Evolutionary conservation across 2,329 filamentous ascomycete species (phyloP).

Genomic region (Cladophialophora psammophila): DNA sequence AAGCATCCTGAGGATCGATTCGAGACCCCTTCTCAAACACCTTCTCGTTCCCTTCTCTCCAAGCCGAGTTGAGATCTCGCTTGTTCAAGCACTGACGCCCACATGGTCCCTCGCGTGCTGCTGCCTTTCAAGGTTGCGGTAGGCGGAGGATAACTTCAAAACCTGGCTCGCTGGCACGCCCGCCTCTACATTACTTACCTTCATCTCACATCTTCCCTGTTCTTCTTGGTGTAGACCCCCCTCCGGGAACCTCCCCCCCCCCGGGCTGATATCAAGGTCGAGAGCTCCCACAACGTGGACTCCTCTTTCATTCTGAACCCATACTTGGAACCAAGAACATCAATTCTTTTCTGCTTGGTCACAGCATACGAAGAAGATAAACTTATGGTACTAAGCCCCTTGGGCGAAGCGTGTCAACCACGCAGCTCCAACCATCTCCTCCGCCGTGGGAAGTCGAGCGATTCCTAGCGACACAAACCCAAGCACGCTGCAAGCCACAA

Average conservation of each 20-base stretch:
- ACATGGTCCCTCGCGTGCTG: conserved; percentile 11
- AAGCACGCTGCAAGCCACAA: conserved; percentile 19
- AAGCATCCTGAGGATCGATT: conserved; percentile 3
- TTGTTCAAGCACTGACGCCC: conserved; percentile 9
- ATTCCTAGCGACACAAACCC: not conserved
- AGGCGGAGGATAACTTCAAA: not conserved
- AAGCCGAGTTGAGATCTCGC: conserved; percentile 22
- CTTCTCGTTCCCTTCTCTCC: not conserved
- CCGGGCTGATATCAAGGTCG: not conserved
- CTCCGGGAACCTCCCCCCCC: not conserved
- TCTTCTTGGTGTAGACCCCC: not conserved
- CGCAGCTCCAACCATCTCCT: not conserved
- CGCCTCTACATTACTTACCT: not conserved
- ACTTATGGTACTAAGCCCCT: not conserved
- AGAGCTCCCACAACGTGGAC: not conserved
- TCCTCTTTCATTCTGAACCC: not conserved
- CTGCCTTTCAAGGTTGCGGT: conserved; percentile 9
- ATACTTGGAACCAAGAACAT: not conserved
- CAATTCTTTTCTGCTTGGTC: not conserved
- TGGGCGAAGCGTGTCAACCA: not conserved
- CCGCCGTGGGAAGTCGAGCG: not conserved
- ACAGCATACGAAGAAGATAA: not conserved
- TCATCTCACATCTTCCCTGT: not conserved
- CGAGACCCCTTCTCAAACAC: not conserved
- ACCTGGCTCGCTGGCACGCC: not conserved